Evolutionary conservation across 208 protist genomes (phyloP).

Genomic region (Trypanosoma lewisi): DNA sequence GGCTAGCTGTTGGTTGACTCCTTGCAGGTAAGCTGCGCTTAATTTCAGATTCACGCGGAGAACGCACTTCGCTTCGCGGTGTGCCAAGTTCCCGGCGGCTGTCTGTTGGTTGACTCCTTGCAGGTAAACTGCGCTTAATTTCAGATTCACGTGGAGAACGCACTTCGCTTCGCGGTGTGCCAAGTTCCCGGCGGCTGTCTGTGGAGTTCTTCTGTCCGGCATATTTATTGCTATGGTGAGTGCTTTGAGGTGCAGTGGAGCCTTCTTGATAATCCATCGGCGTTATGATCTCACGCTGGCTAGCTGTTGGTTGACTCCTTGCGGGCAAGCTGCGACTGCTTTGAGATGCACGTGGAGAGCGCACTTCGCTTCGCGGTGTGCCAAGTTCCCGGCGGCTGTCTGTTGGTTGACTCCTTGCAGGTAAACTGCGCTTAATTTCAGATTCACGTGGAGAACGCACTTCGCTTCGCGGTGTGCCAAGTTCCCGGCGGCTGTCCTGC

Average conservation of each 20-base stretch:
- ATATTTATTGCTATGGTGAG: background rate
- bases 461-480: slow-evolving; percentile 8
- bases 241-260: background rate
- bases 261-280: slow-evolving; percentile 2
- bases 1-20: background rate
- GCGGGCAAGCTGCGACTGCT: background rate
- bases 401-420: background rate
- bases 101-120: background rate
- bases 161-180: slow-evolving; percentile 1
- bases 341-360: slow-evolving; percentile 1
- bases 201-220: background rate
- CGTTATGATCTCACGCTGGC: slow-evolving; percentile 6
- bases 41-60: background rate
- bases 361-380: slow-evolving; percentile 4
- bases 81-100: background rate
- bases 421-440: background rate
- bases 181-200: slow-evolving; percentile 9
- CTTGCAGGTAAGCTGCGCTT: background rate
- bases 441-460: slow-evolving; percentile 4
- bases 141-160: background rate
- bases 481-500: background rate
- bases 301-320: background rate
- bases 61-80: slow-evolving; percentile 2
- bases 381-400: background rate
- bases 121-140: background rate